Conservation (phyloP, 176 grass and related monocot species). For the Avena insularis region DNA sequence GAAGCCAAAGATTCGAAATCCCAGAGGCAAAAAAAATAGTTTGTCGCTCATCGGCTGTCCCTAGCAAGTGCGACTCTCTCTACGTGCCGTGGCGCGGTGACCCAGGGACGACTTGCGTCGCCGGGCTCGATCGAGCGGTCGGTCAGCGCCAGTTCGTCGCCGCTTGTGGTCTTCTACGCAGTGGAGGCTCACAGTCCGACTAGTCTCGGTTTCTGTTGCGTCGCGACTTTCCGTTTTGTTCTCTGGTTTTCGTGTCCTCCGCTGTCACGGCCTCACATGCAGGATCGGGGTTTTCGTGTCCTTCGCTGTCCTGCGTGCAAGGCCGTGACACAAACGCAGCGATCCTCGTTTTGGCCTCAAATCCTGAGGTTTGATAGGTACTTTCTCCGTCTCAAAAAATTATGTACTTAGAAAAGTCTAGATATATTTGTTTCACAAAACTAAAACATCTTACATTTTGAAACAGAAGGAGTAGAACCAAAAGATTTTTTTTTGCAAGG, state of each 20-base stretch:
- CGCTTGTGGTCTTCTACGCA: not conserved
- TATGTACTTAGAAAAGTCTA: no score
- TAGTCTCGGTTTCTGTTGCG: not conserved
- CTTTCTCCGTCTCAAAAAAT: no score
- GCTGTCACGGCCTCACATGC: no score
- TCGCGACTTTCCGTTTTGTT: not conserved
- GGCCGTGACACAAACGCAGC: no score
- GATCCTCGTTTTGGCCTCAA: no score
- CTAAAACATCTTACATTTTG: no score
- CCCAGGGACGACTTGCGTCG: not conserved
- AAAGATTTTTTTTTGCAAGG: no score
- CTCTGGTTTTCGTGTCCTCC: not conserved
- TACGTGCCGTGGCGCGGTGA: not conserved
- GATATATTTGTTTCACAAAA: no score
- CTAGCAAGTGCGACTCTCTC: not conserved
- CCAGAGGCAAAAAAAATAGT: not conserved
- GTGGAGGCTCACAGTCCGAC: constrained; percentile 3
- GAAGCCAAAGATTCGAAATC: constrained; percentile 19
- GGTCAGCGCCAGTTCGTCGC: not conserved
- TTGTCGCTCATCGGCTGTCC: not conserved
- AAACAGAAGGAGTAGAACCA: no score
- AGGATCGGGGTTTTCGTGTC: not conserved
- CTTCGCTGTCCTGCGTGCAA: no score
- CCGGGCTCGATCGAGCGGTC: not conserved
- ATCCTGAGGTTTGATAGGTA: no score